A percentile compares a stretch with the other conserved stretches of the same genome.
Evolutionary conservation across 768 basidiomycete genomes (phyloP).

Genomic region (Leccinum variicolor): DNA sequence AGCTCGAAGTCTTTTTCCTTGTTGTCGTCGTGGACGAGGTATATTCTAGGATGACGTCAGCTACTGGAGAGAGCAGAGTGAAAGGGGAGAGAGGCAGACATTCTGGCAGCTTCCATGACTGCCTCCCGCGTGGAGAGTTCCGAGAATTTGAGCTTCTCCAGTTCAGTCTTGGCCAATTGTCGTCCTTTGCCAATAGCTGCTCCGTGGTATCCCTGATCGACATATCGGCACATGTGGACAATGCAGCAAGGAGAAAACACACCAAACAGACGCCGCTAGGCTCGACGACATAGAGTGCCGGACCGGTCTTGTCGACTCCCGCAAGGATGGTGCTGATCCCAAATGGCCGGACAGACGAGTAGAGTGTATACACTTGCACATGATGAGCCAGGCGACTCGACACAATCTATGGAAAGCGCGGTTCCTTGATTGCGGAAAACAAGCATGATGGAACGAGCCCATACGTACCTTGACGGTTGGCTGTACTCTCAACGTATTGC

Average conservation of each 20-base stretch:
- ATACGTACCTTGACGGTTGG: conserved; percentile 72
- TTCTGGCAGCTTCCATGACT: conserved; percentile 89
- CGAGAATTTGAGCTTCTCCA: conserved; percentile 90
- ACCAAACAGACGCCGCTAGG: conserved; percentile 93
- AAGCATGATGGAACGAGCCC: not conserved
- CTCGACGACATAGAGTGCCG: conserved; percentile 85
- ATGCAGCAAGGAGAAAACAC: conserved; percentile 26
- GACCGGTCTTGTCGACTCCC: conserved; percentile 84
- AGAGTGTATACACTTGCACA: conserved; percentile 94
- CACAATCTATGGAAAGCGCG: conserved; percentile 38
- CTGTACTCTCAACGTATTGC: conserved; percentile 69
- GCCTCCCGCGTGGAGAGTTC: conserved; percentile 82
- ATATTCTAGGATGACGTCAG: conserved; percentile 60
- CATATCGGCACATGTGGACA: not conserved
- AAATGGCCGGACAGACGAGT: conserved; percentile 97
- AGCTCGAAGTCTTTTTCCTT: conserved; percentile 99
- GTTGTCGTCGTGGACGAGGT: conserved; percentile 95
- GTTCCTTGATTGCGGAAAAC: not conserved
- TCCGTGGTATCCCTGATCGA: conserved; percentile 82
- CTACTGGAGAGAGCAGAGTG: not conserved
- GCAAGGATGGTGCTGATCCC: conserved; percentile 92
- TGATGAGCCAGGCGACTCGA: conserved; percentile 84
- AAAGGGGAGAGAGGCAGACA: conserved; percentile 52
- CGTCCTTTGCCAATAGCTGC: conserved; percentile 99
- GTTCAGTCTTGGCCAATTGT: conserved; percentile 95